A percentile compares a stretch with the other conserved stretches of the same genome.
Conservation (phyloP, 345 rosid species). For the Euphorbia pulcherrima region DNA sequence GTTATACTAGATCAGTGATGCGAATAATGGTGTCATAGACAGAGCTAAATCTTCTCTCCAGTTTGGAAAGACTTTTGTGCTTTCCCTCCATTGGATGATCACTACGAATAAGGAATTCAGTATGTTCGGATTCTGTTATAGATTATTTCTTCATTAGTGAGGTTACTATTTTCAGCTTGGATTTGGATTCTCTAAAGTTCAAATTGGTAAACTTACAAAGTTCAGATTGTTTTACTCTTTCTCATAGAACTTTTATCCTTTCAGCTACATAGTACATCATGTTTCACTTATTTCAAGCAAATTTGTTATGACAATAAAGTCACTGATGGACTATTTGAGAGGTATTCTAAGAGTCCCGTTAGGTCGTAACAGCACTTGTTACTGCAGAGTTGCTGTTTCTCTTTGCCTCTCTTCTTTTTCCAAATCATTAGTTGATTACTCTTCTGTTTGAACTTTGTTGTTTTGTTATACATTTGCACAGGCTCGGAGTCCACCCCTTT, state of each 20-base stretch:
- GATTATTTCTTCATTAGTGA: neutral
- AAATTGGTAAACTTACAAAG: too few species aligned
- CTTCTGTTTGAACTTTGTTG: conserved; percentile 3
- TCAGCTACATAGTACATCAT: neutral
- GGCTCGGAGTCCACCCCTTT: too few species aligned
- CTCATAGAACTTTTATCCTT: too few species aligned
- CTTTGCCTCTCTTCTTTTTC: conserved; percentile 53
- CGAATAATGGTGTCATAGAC: too few species aligned
- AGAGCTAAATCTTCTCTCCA: too few species aligned
- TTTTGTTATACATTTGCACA: neutral
- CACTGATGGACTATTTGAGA: conserved; percentile 61
- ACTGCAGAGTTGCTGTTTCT: conserved; percentile 64
- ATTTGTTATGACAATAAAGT: neutral
- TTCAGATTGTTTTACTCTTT: too few species aligned
- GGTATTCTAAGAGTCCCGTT: conserved; percentile 58
- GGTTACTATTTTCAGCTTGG: neutral
- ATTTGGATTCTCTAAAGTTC: too few species aligned
- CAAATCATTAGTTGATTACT: conserved; percentile 37
- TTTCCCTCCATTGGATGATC: neutral
- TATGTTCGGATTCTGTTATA: neutral
- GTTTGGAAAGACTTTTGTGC: too few species aligned
- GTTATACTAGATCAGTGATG: neutral
- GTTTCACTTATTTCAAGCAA: neutral
- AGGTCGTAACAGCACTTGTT: conserved; percentile 15
- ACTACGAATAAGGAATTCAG: neutral